Percentiles rank a stretch among this genome's conserved stretches.
Conservation (phyloP, 352 stramenopile species). For the Phytophthora kernoviae region DNA sequence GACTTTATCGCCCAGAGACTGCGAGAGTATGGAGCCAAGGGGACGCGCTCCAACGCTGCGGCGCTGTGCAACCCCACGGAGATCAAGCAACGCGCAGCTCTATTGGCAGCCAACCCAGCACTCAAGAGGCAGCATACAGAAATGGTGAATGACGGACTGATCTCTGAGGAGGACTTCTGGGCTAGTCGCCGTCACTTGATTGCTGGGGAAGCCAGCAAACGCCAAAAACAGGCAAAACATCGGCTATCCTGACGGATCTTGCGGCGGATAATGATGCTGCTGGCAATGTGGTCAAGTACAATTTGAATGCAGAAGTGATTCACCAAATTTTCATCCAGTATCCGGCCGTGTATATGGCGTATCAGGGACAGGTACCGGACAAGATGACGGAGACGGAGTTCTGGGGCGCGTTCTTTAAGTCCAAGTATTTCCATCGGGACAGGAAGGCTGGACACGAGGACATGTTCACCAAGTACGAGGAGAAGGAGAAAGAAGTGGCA, state of each 20-base stretch:
- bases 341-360: slow-evolving; percentile 83
- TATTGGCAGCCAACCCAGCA: slow-evolving; percentile 73
- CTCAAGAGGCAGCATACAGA: slow-evolving; percentile 88
- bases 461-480: slow-evolving; percentile 87
- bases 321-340: slow-evolving; percentile 92
- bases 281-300: slow-evolving; percentile 89
- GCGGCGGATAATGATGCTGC: slow-evolving; percentile 69
- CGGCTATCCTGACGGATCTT: slow-evolving; percentile 82
- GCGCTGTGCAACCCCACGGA: slow-evolving; percentile 74
- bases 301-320: slow-evolving; percentile 88
- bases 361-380: slow-evolving; percentile 84
- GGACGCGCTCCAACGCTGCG: slow-evolving; percentile 45
- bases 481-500: slow-evolving; percentile 70
- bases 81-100: slow-evolving; percentile 83
- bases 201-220: slow-evolving; percentile 81
- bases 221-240: slow-evolving; percentile 88
- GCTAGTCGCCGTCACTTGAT: slow-evolving; percentile 83
- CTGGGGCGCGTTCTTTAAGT: slow-evolving; percentile 89
- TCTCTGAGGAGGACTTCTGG: slow-evolving; percentile 89
- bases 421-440: slow-evolving; percentile 89
- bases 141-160: slow-evolving; percentile 88
- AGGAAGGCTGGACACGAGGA: slow-evolving; percentile 82
- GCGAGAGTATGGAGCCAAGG: slow-evolving; percentile 44
- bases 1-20: slow-evolving; percentile 63
- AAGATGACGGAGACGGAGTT: slow-evolving; percentile 92